phyloP scores from a whole-genome alignment of 176 grass and related monocot species.

The sorghum (Sorghum bicolor) region Sorghum_bicolor_NCBIv3 NC_012871.2:1923001-1923500 shows the following conservation, averaged over 20 bases:
- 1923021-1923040: background rate
- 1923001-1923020: background rate
- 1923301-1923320: constrained; percentile 80
- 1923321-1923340: constrained; percentile 79
- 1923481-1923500: background rate
- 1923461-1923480: background rate
- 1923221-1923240: constrained; percentile 86
- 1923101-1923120: constrained; percentile 95
- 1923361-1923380: constrained; percentile 60
- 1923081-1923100: background rate
- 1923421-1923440: constrained; percentile 93
- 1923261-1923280: constrained; percentile 61
- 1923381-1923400: constrained; percentile 86
- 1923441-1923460: background rate
- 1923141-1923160: constrained; percentile 82
- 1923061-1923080: background rate
- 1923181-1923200: constrained; percentile 62
- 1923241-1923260: constrained; percentile 85
- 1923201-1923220: constrained; percentile 68
- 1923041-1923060: background rate
- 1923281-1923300: constrained; percentile 84
- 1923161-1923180: constrained; percentile 86
- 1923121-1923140: constrained; percentile 85
- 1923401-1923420: constrained; percentile 75
- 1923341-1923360: constrained; percentile 49